phyloP scores from a whole-genome alignment of 306 rosid genomes.

The Sesbania bispinosa region DNA sequence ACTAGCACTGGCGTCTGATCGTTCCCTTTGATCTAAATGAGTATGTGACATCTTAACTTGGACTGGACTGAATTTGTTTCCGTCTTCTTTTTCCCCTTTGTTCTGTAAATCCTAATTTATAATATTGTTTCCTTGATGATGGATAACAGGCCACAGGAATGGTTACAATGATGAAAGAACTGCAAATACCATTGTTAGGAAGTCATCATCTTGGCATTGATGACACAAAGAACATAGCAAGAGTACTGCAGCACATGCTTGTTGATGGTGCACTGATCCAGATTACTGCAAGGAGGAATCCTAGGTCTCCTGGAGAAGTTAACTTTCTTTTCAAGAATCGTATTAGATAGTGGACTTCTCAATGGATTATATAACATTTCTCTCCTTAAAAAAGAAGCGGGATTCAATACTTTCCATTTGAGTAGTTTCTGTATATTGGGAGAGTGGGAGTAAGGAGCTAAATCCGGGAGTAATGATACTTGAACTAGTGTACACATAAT shows the following conservation, averaged over 20 bases:
- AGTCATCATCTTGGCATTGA: slow-evolving; percentile 98
- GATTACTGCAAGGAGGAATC: slow-evolving; percentile 70
- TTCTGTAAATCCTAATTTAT: background rate
- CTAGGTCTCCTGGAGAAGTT: slow-evolving; percentile 50
- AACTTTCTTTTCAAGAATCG: slow-evolving; percentile 73
- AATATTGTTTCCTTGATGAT: slow-evolving; percentile 16
- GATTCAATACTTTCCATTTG: background rate
- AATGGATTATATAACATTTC: background rate
- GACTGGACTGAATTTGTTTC: background rate
- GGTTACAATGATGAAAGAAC: slow-evolving; percentile 86
- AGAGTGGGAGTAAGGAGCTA: too few relatives aligned
- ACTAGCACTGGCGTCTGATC: background rate
- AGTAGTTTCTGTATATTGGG: background rate
- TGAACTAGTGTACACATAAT: background rate
- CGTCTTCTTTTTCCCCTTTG: background rate
- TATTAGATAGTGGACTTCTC: slow-evolving; percentile 41
- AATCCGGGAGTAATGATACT: background rate
- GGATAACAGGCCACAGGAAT: slow-evolving; percentile 84
- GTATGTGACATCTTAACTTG: background rate
- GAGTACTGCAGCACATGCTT: slow-evolving; percentile 80
- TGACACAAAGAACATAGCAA: slow-evolving; percentile 80
- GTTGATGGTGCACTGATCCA: slow-evolving; percentile 69
- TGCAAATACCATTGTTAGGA: slow-evolving; percentile 66
- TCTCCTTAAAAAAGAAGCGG: background rate
- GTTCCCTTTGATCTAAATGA: background rate